phyloP scores from a whole-genome alignment of 139 green algal species.

The Tetraselmis chui region DNA sequence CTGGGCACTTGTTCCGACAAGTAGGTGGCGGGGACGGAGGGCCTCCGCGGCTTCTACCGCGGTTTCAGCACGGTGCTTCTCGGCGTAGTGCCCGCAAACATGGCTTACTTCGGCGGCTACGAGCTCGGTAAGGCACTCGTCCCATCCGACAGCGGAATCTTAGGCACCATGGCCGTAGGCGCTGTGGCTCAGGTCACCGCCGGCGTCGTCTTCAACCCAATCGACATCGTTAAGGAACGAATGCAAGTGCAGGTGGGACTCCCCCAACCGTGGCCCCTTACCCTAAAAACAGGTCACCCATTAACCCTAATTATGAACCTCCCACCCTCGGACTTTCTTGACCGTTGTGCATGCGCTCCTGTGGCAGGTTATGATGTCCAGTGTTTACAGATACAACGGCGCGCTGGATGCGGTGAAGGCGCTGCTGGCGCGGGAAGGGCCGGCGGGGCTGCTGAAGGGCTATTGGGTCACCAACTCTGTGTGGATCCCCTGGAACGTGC shows the following conservation, averaged over 20 bases:
- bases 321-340: too few relatives aligned
- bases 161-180: conserved; percentile 52
- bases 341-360: background rate
- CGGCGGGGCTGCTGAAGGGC: conserved; percentile 16
- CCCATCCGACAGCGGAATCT: conserved; percentile 26
- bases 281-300: too few relatives aligned
- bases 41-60: conserved; percentile 55
- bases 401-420: conserved; percentile 4
- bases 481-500: conserved; percentile 73
- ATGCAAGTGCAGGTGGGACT: conserved; percentile 57
- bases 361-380: background rate
- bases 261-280: too few relatives aligned
- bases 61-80: conserved; percentile 59
- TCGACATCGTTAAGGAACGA: conserved; percentile 87
- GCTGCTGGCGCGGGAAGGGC: conserved; percentile 17
- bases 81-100: background rate
- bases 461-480: conserved; percentile 53
- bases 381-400: conserved; percentile 10
- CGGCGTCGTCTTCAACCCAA: conserved; percentile 81
- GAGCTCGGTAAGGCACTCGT: conserved; percentile 44
- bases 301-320: too few relatives aligned
- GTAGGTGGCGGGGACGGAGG: conserved; percentile 37
- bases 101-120: conserved; percentile 66
- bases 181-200: conserved; percentile 56
- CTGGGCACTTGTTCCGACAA: too few relatives aligned